A percentile compares a stretch with the other conserved stretches of the same genome.
Evolutionary conservation across 2,329 filamentous ascomycete species (phyloP).

Genomic region (Fusarium algeriense): DNA sequence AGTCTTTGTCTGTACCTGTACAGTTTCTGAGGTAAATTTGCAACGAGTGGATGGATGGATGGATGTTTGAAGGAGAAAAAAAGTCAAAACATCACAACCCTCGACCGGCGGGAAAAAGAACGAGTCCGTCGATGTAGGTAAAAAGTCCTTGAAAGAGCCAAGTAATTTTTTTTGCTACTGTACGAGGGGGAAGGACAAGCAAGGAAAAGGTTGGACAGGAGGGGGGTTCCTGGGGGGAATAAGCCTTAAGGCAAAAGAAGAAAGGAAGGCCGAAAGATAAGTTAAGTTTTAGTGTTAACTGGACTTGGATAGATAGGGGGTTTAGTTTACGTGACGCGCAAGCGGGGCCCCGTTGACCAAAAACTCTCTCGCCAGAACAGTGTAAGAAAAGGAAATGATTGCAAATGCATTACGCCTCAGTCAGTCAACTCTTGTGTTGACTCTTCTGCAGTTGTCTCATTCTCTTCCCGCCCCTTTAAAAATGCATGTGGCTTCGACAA

Average conservation of each 20-base stretch:
- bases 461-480: neutral
- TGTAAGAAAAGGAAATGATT: slow-evolving; percentile 33
- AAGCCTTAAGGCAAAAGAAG: slow-evolving; percentile 19
- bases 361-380: slow-evolving; percentile 14
- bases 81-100: slow-evolving; percentile 30
- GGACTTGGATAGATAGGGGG: slow-evolving; percentile 17
- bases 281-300: neutral
- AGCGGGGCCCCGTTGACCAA: slow-evolving; percentile 17
- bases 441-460: neutral
- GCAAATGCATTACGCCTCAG: slow-evolving; percentile 6
- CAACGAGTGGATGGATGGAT: slow-evolving; percentile 15
- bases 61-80: slow-evolving; percentile 16
- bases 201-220: slow-evolving; percentile 9
- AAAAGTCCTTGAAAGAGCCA: slow-evolving; percentile 14
- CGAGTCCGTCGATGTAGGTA: neutral
- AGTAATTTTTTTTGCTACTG: slow-evolving; percentile 17
- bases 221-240: neutral
- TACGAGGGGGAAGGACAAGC: slow-evolving; percentile 13
- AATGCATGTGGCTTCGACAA: slow-evolving; percentile 11
- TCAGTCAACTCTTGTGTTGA: slow-evolving; percentile 6
- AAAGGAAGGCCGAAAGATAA: slow-evolving; percentile 15
- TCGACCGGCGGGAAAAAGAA: slow-evolving; percentile 30
- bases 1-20: slow-evolving; percentile 1
- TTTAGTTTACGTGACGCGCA: slow-evolving; percentile 26
- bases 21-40: slow-evolving; percentile 1